These are phyloP conservation scores for Microstroma glucosiphilum DNA, from an alignment of 1,284 basidiomycete genomes.

Conservation along the genomic window DNA sequence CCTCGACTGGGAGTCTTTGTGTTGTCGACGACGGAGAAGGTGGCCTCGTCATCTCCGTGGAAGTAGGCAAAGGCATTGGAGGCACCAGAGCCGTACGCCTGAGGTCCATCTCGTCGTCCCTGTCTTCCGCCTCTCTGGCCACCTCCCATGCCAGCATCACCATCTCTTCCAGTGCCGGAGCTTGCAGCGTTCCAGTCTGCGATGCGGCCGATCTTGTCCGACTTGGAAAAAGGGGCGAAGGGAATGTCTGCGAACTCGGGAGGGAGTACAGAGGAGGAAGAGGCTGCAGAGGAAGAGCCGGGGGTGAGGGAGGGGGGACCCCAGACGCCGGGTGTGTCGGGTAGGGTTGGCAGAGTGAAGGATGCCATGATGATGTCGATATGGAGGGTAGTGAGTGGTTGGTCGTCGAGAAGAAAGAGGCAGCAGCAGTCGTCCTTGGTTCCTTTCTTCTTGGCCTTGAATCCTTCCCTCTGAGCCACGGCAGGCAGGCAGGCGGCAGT, in stretches of 20 bases:
- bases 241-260: conserved; percentile 46
- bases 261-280: conserved; percentile 24
- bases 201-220: conserved; percentile 93
- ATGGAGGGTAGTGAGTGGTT: not conserved
- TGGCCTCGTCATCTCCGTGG: conserved; percentile 96
- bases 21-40: conserved; percentile 93
- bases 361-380: conserved; percentile 33
- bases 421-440: too few species aligned
- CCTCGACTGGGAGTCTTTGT: conserved; percentile 15
- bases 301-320: conserved; percentile 36
- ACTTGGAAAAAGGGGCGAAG: conserved; percentile 95
- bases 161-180: conserved; percentile 23
- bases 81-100: conserved; percentile 32
- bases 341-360: conserved; percentile 37
- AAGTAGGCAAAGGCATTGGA: conserved; percentile 90
- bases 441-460: too few species aligned
- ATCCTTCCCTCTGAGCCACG: too few species aligned
- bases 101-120: conserved; percentile 29
- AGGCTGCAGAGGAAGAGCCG: conserved; percentile 14
- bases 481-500: too few species aligned
- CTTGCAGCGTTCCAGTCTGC: conserved; percentile 79
- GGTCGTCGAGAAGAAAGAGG: too few species aligned
- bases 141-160: conserved; percentile 12
- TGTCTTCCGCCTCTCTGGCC: conserved; percentile 8
- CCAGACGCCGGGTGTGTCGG: conserved; percentile 37